A percentile compares a stretch with the other conserved stretches of the same genome.
Evolutionary conservation across 441 rosid genomes (phyloP).

Genomic region (Omphalea diandra): DNA sequence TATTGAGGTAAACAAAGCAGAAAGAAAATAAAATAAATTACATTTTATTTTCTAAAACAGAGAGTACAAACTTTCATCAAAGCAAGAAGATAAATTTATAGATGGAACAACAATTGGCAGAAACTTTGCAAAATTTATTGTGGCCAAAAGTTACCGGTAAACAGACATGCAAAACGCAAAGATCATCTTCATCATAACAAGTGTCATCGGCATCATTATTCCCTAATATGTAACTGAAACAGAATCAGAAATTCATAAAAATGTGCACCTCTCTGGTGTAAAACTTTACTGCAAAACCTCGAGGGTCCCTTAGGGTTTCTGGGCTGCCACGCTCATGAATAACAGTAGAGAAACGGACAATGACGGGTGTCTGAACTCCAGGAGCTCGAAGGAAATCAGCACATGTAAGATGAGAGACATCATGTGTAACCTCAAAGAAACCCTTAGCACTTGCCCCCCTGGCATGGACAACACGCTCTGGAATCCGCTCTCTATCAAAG

Average conservation of each 20-base stretch:
- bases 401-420: constrained; percentile 66
- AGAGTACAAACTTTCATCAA: background rate
- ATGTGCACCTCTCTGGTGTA: constrained; percentile 97
- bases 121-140: background rate
- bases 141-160: background rate
- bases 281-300: no score
- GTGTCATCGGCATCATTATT: background rate
- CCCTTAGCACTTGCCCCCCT: no score
- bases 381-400: constrained; percentile 97
- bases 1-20: background rate
- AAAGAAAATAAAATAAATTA: background rate
- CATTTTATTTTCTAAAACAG: background rate
- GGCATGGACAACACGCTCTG: no score
- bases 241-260: background rate
- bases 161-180: background rate
- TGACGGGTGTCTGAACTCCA: constrained; percentile 92
- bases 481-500: constrained; percentile 90
- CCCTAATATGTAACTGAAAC: background rate
- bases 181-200: background rate
- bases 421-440: no score
- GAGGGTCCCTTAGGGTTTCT: no score
- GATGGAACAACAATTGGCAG: background rate
- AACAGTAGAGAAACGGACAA: constrained; percentile 87
- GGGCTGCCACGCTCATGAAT: no score
- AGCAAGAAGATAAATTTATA: background rate